A percentile compares a stretch with the other conserved stretches of the same genome.
phyloP scores from a whole-genome alignment of 257 asterid genomes.

The Paraleonurus japonicus region DNA sequence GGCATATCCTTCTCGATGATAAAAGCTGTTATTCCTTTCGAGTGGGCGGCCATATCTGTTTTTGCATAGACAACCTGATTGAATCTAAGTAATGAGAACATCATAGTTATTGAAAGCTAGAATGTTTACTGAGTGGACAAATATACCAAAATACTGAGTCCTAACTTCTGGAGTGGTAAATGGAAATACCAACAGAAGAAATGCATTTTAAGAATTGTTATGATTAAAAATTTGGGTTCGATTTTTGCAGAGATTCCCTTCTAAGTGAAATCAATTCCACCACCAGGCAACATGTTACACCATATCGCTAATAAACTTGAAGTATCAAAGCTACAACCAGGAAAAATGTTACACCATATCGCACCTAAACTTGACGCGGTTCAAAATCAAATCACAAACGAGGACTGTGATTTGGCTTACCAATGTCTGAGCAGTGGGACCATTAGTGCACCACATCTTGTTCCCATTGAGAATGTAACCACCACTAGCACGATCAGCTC shows the following conservation, averaged over 20 bases:
- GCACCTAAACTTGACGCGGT: neutral
- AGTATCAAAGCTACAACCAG: neutral
- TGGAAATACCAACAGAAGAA: neutral
- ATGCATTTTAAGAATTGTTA: neutral
- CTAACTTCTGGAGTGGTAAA: neutral
- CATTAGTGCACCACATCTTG: conserved; percentile 99
- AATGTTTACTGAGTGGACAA: neutral
- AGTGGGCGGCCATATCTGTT: conserved; percentile 72
- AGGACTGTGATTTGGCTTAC: conserved; percentile 35
- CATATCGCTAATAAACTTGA: neutral
- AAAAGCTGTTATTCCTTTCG: conserved; percentile 97
- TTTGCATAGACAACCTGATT: conserved; percentile 95
- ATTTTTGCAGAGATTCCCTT: no score
- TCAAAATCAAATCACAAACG: no score
- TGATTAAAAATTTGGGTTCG: no score
- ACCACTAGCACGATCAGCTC: conserved; percentile 84
- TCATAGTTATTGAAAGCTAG: conserved; percentile 21
- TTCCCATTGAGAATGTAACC: conserved; percentile 93
- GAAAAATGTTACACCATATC: neutral
- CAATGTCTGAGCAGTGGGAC: conserved; percentile 88
- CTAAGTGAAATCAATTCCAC: neutral
- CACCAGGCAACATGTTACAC: neutral
- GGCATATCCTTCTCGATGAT: conserved; percentile 91
- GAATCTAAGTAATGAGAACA: conserved; percentile 31
- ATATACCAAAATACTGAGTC: neutral